Percentiles rank a stretch among this genome's conserved stretches.
Conservation (phyloP, 1,139 yeast genomes). For the Candida sojae region DNA sequence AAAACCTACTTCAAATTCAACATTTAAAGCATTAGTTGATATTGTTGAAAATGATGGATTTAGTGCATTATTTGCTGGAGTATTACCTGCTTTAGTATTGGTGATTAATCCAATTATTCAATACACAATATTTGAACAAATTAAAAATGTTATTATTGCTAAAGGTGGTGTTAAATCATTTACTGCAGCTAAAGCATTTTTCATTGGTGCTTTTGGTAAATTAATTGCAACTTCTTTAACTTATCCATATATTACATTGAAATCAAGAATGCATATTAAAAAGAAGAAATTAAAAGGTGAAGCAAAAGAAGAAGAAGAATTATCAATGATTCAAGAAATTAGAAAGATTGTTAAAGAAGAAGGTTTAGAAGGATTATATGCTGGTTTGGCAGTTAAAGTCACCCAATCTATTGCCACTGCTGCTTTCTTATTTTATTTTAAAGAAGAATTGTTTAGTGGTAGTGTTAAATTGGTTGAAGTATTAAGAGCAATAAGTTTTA, state of each 20-base stretch:
- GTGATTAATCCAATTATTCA: constrained; percentile 90
- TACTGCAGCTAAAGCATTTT: constrained; percentile 71
- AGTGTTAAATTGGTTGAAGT: constrained; percentile 47
- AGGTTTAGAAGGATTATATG: constrained; percentile 76
- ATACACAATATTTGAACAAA: constrained; percentile 87
- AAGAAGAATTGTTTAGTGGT: constrained; percentile 74
- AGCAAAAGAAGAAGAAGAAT: constrained; percentile 24
- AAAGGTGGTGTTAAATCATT: constrained; percentile 48
- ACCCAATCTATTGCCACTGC: constrained; percentile 85
- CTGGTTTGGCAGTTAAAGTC: constrained; percentile 78
- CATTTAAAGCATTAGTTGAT: constrained; percentile 57
- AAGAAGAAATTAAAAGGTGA: constrained; percentile 35
- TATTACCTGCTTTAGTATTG: constrained; percentile 81
- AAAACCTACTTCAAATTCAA: constrained; percentile 24
- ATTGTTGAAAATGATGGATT: constrained; percentile 74
- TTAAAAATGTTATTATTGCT: constrained; percentile 65
- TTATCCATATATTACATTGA: constrained; percentile 88
- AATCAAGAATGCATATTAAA: constrained; percentile 82
- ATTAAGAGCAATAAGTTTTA: constrained; percentile 30
- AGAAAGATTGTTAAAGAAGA: constrained; percentile 61
- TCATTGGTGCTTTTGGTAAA: constrained; percentile 89
- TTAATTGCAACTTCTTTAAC: constrained; percentile 83
- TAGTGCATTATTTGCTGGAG: constrained; percentile 74
- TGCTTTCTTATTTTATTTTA: constrained; percentile 87
- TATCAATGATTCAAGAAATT: constrained; percentile 47